Evolutionary conservation across 306 rosid genomes (phyloP), one percentile per base, ranked within the genome.

Genomic region (Begonia peltatifolia): DNA sequence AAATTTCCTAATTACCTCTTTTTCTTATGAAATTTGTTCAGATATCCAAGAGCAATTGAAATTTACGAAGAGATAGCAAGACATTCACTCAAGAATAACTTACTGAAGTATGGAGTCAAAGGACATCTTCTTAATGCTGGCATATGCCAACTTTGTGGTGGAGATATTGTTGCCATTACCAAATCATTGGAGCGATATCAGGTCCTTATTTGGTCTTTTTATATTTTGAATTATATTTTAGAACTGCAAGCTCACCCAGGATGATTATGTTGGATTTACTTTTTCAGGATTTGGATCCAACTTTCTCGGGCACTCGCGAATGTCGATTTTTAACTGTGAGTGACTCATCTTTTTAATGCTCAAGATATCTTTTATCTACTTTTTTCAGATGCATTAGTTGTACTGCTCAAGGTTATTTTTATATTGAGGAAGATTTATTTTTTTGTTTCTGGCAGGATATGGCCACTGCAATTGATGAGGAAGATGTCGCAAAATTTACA

Each of bases 111-210:
- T 60, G 96, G 99, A 69, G 99, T 86, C 25, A 90, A 83, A 59
- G 99, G 99, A 44, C 95, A 90, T 67, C 92, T 90, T 65, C 99
- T 90, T 43, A 90, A 86, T 81, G 96, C 94, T 70, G 96, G 99
- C 52, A 63, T 86, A 59, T 90, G 96, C 76, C 93, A 90, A 64
- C 99, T 90, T 50, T 86, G 99, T 72, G 83, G 68, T 69, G 88
- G 74, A 54, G 99, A 90, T n/a, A 70, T 56, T 42, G 66, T 90
- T 60, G 95, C 99, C 48, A 81, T 90, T 61, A 71, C 71, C 68
- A 90, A 90, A 52, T 92, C 99, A 12, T 77, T 84, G 52, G 96
- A 87, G 65, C 63, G 74, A 61, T 87, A 87, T 46, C 84, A 81
- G 86, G 96, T 84, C 56, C 70, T 49, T 65, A 30, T 30, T 30